Evolutionary conservation across 2,329 filamentous ascomycete genomes (phyloP).

Genomic region (Arthroderma sp.): DNA sequence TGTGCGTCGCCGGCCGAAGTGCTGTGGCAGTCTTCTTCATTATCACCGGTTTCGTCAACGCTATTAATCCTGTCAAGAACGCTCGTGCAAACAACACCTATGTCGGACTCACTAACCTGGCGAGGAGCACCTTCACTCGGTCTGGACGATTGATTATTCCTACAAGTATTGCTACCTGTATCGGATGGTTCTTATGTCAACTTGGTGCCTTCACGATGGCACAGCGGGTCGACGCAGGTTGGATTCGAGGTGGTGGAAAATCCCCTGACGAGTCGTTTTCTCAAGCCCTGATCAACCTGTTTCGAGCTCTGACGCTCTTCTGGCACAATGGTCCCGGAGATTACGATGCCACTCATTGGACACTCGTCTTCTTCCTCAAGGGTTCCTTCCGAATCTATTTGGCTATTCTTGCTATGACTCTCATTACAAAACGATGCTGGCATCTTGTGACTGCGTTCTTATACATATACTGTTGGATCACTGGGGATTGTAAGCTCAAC

Average conservation of each 20-base stretch:
- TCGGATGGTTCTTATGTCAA: slow-evolving; percentile 17
- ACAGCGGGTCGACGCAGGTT: slow-evolving; percentile 13
- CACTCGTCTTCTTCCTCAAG: slow-evolving; percentile 29
- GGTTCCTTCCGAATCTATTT: slow-evolving; percentile 31
- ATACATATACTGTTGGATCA: slow-evolving; percentile 27
- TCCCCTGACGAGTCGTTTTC: slow-evolving; percentile 9
- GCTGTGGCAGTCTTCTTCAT: slow-evolving; percentile 20
- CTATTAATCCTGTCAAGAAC: slow-evolving; percentile 16
- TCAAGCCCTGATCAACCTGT: slow-evolving; percentile 10
- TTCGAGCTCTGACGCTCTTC: slow-evolving; percentile 13
- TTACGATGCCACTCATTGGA: slow-evolving; percentile 33
- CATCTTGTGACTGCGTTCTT: slow-evolving; percentile 24
- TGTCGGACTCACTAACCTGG: slow-evolving; percentile 13
- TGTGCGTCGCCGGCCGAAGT: slow-evolving; percentile 14
- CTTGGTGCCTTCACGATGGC: slow-evolving; percentile 14
- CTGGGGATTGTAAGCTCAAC: slow-evolving; percentile 13
- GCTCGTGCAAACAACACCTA: slow-evolving; percentile 13
- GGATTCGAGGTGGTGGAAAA: slow-evolving; percentile 12
- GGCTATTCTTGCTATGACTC: slow-evolving; percentile 28
- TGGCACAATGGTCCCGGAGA: slow-evolving; percentile 29
- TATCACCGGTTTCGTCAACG: slow-evolving; percentile 21
- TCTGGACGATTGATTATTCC: slow-evolving; percentile 16
- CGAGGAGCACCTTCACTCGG: slow-evolving; percentile 14
- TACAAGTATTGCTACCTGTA: slow-evolving; percentile 12
- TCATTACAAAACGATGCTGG: slow-evolving; percentile 25